Conservation (phyloP, 75 land plant species). For the Selaginella tamariscina region DNA sequence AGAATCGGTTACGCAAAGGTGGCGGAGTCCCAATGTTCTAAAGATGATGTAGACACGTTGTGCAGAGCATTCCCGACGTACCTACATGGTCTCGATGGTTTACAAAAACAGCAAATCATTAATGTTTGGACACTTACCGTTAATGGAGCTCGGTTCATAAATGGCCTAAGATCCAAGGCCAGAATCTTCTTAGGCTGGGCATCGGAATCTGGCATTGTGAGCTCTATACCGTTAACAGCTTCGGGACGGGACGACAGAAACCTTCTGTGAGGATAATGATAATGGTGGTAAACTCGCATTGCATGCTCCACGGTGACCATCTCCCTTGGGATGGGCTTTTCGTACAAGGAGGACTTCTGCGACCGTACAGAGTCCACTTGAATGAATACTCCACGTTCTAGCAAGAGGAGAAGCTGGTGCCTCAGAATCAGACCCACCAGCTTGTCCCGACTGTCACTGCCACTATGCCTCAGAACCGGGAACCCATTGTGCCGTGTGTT, state of each 20-base stretch:
- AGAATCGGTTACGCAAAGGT: constrained; percentile 38
- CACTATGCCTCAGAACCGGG: constrained; percentile 27
- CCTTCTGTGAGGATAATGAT: constrained; percentile 30
- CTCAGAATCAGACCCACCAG: constrained; percentile 29
- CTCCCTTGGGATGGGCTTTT: constrained; percentile 14
- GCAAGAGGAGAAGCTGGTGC: constrained; percentile 32
- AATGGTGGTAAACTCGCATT: constrained; percentile 39
- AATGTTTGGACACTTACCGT: constrained; percentile 21
- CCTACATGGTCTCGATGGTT: constrained; percentile 15
- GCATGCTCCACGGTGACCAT: constrained; percentile 22
- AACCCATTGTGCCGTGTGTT: constrained; percentile 33
- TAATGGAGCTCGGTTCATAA: constrained; percentile 35
- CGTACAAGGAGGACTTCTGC: constrained; percentile 5
- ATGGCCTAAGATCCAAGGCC: constrained; percentile 32
- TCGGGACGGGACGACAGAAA: constrained; percentile 35
- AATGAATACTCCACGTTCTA: constrained; percentile 26
- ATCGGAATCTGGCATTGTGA: neutral
- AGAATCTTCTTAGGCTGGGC: constrained; percentile 9
- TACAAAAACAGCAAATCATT: neutral
- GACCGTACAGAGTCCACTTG: constrained; percentile 21
- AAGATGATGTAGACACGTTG: constrained; percentile 36
- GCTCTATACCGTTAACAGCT: neutral
- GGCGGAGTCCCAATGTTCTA: constrained; percentile 34
- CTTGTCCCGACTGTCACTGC: constrained; percentile 15
- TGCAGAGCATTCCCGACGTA: constrained; percentile 40